Evolutionary conservation across 192 early-diverging fungal species (phyloP).

Genomic region (Coemansia pectinata): DNA sequence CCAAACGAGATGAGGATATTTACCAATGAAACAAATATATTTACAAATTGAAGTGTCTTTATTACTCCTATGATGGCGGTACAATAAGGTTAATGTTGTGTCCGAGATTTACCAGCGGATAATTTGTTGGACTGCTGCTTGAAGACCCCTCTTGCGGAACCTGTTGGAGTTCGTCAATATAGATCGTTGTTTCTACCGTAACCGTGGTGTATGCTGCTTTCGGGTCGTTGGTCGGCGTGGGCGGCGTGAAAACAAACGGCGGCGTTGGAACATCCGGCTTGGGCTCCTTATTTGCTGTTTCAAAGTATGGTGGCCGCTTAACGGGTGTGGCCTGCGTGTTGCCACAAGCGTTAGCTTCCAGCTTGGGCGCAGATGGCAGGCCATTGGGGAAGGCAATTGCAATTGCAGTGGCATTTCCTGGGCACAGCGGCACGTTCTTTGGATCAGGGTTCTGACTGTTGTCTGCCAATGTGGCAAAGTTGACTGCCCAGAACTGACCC

Average conservation of each 20-base stretch:
- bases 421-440: constrained; percentile 36
- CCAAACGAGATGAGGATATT: neutral
- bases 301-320: constrained; percentile 26
- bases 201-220: neutral
- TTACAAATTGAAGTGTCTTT: neutral
- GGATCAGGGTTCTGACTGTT: constrained; percentile 14
- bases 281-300: constrained; percentile 4
- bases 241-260: neutral
- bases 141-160: neutral
- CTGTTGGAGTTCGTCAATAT: neutral
- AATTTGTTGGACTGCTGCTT: neutral
- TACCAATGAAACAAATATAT: neutral
- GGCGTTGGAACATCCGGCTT: neutral
- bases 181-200: neutral
- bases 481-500: constrained; percentile 47
- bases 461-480: constrained; percentile 26
- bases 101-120: neutral
- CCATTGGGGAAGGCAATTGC: constrained; percentile 45
- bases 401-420: constrained; percentile 32
- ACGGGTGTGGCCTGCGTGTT: constrained; percentile 28
- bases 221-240: neutral
- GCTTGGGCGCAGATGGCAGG: constrained; percentile 24
- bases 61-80: neutral
- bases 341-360: constrained; percentile 22
- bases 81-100: neutral